Evolutionary conservation across 768 basidiomycete genomes (phyloP), one percentile per base, ranked within the genome.

Genomic region (Leccinum barrowsii): DNA sequence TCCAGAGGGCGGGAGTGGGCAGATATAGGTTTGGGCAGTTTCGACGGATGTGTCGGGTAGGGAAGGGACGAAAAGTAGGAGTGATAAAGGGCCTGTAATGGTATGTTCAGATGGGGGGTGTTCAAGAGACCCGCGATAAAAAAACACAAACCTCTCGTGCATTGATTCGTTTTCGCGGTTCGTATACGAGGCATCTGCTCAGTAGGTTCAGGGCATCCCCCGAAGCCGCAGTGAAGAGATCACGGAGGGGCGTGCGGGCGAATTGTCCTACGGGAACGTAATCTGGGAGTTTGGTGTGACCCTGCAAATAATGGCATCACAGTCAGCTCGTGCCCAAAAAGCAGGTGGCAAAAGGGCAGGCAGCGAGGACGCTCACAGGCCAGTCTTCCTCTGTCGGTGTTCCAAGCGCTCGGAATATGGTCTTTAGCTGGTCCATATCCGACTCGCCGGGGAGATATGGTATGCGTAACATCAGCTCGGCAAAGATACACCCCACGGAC

Each of bases 401-500:
- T 0, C 97, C 97, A 24, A 99, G 80, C 0, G 96, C 97, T 49
- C 90, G 86, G 71, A 97, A 98, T 53, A 86, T 95, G 35, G 89
- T 92, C 71, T 94, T 95, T 32, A 99, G 75, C 69, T 99, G 97
- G 73, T 97, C 96, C 84, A 99, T 89, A 72, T 98, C 97, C 53
- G 85, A 90, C 63, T 97, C 95, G 17, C 95, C 97, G 2, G 97
- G 88, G 26, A 98, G 82, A 68, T 97, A 99, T 2, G 97, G 97
- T 24, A 90, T 94, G 15, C 97, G 85, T 34, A 98, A 78, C 90
- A 98, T 96, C 52, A 98, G 82, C 71, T 99, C 97, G 3, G 96
- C 93, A 67, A 98, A 96, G 63, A 99, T 99, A 63, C 94, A 97
- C 1, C 96, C 96, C 4, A 97, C 89, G 10, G 95, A 97, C 96